phyloP scores from a whole-genome alignment of 139 green algal genomes.

The Chlorella sorokiniana region DNA sequence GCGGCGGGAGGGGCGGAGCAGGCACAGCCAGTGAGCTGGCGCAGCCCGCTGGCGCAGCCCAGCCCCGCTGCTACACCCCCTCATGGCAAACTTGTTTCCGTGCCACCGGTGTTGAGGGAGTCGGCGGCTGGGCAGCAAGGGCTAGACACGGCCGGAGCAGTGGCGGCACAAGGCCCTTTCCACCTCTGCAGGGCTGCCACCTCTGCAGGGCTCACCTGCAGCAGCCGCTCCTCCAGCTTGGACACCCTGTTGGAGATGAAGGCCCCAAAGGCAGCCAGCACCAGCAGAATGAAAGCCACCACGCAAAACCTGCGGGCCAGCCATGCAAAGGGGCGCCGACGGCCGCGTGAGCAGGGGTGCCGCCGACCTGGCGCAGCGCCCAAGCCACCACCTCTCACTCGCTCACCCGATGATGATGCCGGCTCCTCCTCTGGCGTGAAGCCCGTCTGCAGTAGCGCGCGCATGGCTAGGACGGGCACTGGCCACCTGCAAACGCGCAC shows the following conservation, averaged over 20 bases:
- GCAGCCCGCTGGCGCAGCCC: not conserved
- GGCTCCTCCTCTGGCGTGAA: not conserved
- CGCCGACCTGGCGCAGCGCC: not conserved
- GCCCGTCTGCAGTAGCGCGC: not conserved
- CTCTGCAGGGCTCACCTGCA: not conserved
- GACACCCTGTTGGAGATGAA: not conserved
- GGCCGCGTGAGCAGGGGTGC: not conserved
- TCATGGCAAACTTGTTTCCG: not conserved
- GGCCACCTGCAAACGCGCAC: too few relatives aligned
- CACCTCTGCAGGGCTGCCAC: not conserved
- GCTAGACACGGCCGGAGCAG: too few relatives aligned
- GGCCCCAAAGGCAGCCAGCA: not conserved
- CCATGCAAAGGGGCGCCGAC: not conserved
- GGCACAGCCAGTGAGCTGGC: not conserved
- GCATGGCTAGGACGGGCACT: too few relatives aligned
- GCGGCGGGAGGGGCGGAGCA: not conserved
- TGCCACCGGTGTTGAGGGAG: too few relatives aligned
- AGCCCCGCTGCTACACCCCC: not conserved
- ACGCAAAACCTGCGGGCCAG: not conserved
- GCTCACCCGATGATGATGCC: constrained; percentile 12
- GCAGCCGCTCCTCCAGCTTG: constrained; percentile 13
- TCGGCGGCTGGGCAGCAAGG: too few relatives aligned
- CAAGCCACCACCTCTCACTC: not conserved
- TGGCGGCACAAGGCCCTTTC: not conserved
- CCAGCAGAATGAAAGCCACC: constrained; percentile 5